Conservation (phyloP, 106 monocot species). For the Dioscorea dumetorum region DNA sequence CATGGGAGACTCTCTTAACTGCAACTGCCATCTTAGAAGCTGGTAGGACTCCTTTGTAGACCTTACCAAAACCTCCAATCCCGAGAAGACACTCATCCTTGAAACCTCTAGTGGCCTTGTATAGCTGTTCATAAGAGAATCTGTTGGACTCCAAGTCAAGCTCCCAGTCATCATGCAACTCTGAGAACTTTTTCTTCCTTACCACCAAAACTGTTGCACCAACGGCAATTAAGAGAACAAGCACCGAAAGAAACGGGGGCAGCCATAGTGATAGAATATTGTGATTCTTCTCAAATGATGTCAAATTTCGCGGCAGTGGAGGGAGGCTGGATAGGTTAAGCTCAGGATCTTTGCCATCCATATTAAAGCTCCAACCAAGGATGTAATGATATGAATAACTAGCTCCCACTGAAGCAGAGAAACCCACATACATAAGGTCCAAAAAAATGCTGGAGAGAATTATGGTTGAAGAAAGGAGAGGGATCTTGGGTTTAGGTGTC, state of each 20-base stretch:
- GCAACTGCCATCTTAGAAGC: constrained; percentile 5
- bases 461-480: constrained; percentile 12
- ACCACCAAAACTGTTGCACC: neutral
- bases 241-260: neutral
- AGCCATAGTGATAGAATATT: neutral
- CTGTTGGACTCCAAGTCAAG: neutral
- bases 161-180: constrained; percentile 15
- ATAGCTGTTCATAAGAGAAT: constrained; percentile 1
- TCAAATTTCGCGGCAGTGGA: neutral
- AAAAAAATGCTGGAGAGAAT: constrained; percentile 16
- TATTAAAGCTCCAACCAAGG: constrained; percentile 27
- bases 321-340: constrained; percentile 5
- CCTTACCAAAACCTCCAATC: constrained; percentile 7
- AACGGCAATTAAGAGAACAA: neutral
- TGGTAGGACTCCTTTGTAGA: constrained; percentile 4
- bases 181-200: constrained; percentile 7
- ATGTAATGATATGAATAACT: constrained; percentile 11
- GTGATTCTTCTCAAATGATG: neutral
- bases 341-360: constrained; percentile 8
- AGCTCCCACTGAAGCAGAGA: constrained; percentile 13
- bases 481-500: constrained; percentile 8
- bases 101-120: constrained; percentile 6
- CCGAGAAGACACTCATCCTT: constrained; percentile 5
- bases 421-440: constrained; percentile 21
- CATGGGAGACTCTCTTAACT: constrained; percentile 4